These are phyloP conservation scores for Pyrus hybrid DNA, from an alignment of 331 rosid genomes.

Conservation along the genomic window DNA sequence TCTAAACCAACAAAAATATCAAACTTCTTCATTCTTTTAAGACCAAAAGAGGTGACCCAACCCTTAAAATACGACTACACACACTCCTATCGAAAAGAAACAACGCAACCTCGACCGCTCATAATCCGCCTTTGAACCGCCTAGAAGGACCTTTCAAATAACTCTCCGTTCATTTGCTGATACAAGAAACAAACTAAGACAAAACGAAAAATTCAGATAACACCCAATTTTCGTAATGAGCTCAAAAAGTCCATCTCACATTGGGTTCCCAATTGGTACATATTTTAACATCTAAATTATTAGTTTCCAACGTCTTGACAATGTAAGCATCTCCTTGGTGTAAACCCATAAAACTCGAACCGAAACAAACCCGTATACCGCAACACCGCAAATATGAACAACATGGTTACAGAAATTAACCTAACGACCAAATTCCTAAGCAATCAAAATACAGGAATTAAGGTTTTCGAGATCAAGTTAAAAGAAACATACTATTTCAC, in stretches of 20 bases:
- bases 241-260: not conserved
- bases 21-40: not conserved
- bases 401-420: not conserved
- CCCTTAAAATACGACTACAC: not conserved
- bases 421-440: not conserved
- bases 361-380: not conserved
- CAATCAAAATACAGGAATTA: slow-evolving; percentile 7
- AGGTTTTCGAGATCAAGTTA: slow-evolving; percentile 28
- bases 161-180: not conserved
- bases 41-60: not conserved
- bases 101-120: not conserved
- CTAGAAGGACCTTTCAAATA: not conserved
- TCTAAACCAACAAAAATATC: not conserved
- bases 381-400: not conserved
- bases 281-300: not conserved
- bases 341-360: not conserved
- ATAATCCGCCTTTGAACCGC: not conserved
- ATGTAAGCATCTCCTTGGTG: not conserved
- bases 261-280: not conserved
- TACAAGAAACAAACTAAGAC: not conserved
- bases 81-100: not conserved
- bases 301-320: not conserved
- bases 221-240: not conserved
- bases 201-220: not conserved
- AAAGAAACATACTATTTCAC: not conserved